Evolutionary conservation across 1,284 basidiomycete genomes (phyloP), one percentile per base, ranked within the genome.

Genomic region (Moniliella sp.): DNA sequence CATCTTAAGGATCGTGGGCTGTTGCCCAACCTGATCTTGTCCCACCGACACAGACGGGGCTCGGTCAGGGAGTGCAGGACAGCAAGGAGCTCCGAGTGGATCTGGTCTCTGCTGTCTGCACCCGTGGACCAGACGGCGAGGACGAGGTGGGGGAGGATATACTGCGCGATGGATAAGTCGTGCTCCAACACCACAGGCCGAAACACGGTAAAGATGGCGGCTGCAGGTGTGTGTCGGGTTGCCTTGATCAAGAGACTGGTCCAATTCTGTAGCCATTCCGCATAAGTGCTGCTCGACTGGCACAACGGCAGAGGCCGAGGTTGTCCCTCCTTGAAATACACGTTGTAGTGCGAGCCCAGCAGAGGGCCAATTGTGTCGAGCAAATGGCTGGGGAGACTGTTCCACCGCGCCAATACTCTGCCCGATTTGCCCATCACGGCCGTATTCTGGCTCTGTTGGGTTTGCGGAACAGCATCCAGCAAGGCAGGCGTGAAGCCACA

Each of bases 191-290:
- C 70, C 0, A 78, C 74, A 3, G 75, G 72, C 14, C 74, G 70
- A 52, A 93, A 81, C 4, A 77, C 72, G 5, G 69, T 66, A 53
- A 97, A 97, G 28, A 97, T 74, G 14, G 63, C 64, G 37, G 65
- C 61, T 2, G 47, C 51, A 11, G 11, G 18, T 4, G 31, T n/a
- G n/a, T 26, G 11, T 3, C 5, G 9, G 12, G 23, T 16, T 9
- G 18, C 12, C 15, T 33, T 38, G 35, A 94, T 80, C n/a, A 99
- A 71, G 53, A 80, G 70, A 8, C 71, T 69, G 0, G 79, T 75
- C 86, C 88, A 97, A 0, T 71, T 61, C 45, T 91, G 82, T 14
- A 97, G 69, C 91, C 91, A 99, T 60, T 97, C 86, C 29, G 86
- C 74, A 61, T 91, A 97, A 0, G 81, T 83, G 4, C 69, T 61